A percentile compares a stretch with the other conserved stretches of the same genome.
phyloP scores from a whole-genome alignment of 805 yeast species.

The Metschnikowia anglica region DNA sequence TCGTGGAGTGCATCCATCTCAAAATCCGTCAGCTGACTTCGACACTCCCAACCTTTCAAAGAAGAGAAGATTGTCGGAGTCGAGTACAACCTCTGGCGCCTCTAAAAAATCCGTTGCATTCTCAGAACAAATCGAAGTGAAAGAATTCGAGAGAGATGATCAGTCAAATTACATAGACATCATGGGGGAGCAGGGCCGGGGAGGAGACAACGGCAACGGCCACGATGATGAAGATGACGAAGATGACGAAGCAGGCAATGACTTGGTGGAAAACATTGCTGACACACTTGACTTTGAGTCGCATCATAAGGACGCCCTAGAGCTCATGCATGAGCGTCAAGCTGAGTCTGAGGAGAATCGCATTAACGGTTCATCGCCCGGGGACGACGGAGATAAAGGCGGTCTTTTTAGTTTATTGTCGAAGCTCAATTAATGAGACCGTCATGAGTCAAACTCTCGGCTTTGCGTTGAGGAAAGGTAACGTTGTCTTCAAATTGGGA shows the following conservation, averaged over 20 bases:
- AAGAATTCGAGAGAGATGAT: constrained; percentile 43
- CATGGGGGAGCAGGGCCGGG: constrained; percentile 15
- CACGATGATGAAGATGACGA: constrained; percentile 14
- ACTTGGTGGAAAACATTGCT: constrained; percentile 5
- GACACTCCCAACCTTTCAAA: background rate
- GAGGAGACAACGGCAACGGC: constrained; percentile 12
- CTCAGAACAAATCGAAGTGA: constrained; percentile 41
- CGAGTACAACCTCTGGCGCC: constrained; percentile 23
- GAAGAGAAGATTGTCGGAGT: constrained; percentile 20
- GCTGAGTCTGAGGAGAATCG: constrained; percentile 13
- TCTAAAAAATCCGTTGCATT: constrained; percentile 39
- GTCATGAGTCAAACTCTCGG: background rate
- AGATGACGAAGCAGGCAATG: no score
- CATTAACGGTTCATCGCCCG: constrained; percentile 4
- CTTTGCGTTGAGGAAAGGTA: background rate
- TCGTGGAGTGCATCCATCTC: background rate
- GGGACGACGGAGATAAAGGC: constrained; percentile 6
- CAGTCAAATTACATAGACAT: constrained; percentile 21
- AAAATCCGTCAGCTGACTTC: background rate
- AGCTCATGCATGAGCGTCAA: constrained; percentile 27
- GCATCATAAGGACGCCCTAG: constrained; percentile 34
- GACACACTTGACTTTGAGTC: constrained; percentile 17
- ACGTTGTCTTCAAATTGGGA: no score
- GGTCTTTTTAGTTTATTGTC: constrained; percentile 20
- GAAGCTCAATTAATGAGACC: constrained; percentile 11